Conservation (phyloP, 2,329 filamentous ascomycete genomes). For the Chaetomiaceae sp. region DNA sequence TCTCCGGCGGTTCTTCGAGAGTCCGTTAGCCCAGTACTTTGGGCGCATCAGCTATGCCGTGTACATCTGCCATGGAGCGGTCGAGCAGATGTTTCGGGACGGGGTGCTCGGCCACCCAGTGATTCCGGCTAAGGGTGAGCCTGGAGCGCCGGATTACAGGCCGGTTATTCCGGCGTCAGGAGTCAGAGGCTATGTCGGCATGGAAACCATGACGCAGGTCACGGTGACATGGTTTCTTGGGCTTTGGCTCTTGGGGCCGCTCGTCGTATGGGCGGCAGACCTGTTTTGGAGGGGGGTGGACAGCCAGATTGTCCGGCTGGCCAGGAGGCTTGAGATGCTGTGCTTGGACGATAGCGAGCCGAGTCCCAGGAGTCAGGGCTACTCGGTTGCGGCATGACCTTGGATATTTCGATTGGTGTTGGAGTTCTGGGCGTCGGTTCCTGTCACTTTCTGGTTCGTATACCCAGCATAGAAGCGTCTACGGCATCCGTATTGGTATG, state of each 20-base stretch:
- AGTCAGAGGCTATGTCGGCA: conserved; percentile 33
- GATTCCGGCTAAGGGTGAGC: conserved; percentile 24
- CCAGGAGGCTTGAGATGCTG: conserved; percentile 28
- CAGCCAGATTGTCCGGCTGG: conserved; percentile 34
- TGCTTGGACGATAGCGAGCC: conserved; percentile 26
- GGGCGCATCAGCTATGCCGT: conserved; percentile 54
- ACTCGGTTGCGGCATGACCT: conserved; percentile 24
- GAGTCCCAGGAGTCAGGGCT: conserved; percentile 19
- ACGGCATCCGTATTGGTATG: not conserved
- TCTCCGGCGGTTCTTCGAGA: conserved; percentile 41
- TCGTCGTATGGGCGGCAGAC: conserved; percentile 52
- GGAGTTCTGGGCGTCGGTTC: not conserved
- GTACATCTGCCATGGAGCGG: conserved; percentile 54
- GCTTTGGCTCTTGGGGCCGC: conserved; percentile 32
- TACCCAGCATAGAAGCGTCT: not conserved
- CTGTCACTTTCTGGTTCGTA: not conserved
- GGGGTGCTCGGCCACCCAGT: conserved; percentile 29
- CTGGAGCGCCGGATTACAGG: conserved; percentile 21
- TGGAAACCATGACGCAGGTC: conserved; percentile 29
- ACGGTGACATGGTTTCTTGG: conserved; percentile 36
- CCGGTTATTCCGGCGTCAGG: conserved; percentile 27
- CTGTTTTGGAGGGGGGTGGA: conserved; percentile 57
- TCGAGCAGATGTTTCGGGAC: conserved; percentile 38
- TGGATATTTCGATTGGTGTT: not conserved
- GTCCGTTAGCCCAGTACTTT: conserved; percentile 48